Evolutionary conservation across 116 monocot species (phyloP).

Genomic region (Trichopus zeylanicus): DNA sequence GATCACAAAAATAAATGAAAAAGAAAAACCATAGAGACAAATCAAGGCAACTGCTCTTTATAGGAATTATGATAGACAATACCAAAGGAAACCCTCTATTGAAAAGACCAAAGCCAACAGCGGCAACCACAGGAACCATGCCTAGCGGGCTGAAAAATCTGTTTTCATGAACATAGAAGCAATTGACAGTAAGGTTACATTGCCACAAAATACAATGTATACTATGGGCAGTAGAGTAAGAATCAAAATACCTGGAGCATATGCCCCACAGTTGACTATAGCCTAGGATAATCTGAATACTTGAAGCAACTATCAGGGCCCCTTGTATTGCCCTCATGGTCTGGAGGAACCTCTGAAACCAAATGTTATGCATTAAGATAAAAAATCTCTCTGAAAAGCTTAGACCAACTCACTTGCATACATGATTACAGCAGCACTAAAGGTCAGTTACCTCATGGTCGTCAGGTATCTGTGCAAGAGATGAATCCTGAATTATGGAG

Average conservation of each 20-base stretch:
- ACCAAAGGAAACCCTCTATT: slow-evolving; percentile 95
- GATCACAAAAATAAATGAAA: too few species aligned
- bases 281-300: slow-evolving; percentile 87
- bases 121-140: slow-evolving; percentile 80
- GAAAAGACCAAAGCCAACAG: slow-evolving; percentile 88
- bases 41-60: too few species aligned
- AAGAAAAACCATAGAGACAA: too few species aligned
- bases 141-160: slow-evolving; percentile 89
- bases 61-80: slow-evolving; percentile 6
- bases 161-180: slow-evolving; percentile 3
- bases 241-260: slow-evolving; percentile 55
- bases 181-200: background rate
- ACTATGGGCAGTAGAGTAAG: background rate
- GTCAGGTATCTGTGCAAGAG: slow-evolving; percentile 33
- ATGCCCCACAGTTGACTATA: slow-evolving; percentile 98
- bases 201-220: background rate
- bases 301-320: slow-evolving; percentile 84
- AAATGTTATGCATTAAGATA: background rate
- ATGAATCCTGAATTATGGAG: slow-evolving; percentile 72
- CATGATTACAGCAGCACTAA: too few species aligned
- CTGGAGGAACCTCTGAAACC: slow-evolving; percentile 71
- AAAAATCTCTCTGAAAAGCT: background rate
- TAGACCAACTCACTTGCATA: too few species aligned
- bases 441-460: slow-evolving; percentile 52
- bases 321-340: slow-evolving; percentile 97